Base-by-base conservation (phyloP, 73 alveolate genomes). In the Breviolum minutum region DNA sequence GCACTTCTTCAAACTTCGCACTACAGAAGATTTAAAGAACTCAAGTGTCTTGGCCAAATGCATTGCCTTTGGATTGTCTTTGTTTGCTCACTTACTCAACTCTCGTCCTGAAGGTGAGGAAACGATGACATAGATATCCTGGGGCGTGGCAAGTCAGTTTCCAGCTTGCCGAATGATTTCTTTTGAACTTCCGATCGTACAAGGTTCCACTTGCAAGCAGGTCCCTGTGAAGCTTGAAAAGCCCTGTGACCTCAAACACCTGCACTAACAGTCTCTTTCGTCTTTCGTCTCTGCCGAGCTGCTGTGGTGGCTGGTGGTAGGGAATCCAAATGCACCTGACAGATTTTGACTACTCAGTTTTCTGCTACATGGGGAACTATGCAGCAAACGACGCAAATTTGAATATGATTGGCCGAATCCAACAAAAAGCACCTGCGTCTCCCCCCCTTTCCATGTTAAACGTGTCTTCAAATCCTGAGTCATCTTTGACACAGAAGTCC, bases 271-370 rank as follows among this genome's bases (percentile, higher is more conserved):
- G 54, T 30, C 3, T 12, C 32, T 5, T 30, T 63, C 22, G 0
- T 26, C 24, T 24, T 1, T 11, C n/a, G 2, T 8, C 22, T 82
- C 22, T 14, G 30, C 76, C 80, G 27, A 86, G 90, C 8, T 29
- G 84, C 95, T 2, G 95, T 87, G 95, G 95, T 87, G 68, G 95
- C 77, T n/a, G 95, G 95, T 19, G 95, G 95, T 5, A 87, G n/a
- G 68, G 66, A 83, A 22, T 87, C 95, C 83, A 87, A 70, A 68
- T 87, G 95, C 40, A 87, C 95, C 95, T 87, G 68, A 66, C 70
- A 63, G 19, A 40, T 40, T 40, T 40, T 40, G 54, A 40, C 54
- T 40, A 40, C 54, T 40, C 54, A 40, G 54, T 40, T 40, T 40
- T 40, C 54, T 40, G 54, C 54, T 40, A 40, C 54, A 22, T 7